Conservation (phyloP, 352 stramenopile genomes). For the Hyphochytrium catenoides region DNA sequence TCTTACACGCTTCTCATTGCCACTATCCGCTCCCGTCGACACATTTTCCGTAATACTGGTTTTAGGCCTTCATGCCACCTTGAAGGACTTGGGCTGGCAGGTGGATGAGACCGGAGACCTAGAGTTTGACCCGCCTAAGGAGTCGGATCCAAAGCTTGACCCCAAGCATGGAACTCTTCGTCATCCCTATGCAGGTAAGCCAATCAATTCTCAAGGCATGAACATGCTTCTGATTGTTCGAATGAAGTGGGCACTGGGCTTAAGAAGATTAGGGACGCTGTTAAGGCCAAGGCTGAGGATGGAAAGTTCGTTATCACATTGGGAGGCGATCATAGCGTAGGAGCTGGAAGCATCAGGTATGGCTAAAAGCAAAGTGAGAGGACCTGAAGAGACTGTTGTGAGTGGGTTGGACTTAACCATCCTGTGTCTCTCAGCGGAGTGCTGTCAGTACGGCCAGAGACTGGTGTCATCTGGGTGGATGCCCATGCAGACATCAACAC, state of each 20-base stretch:
- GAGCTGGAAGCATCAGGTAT: no score
- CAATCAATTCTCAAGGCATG: not conserved
- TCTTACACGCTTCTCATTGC: no score
- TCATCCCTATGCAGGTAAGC: conserved; percentile 33
- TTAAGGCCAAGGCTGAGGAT: conserved; percentile 57
- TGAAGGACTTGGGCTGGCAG: conserved; percentile 50
- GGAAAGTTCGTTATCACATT: conserved; percentile 83
- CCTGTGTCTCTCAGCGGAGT: conserved; percentile 75
- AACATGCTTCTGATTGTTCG: not conserved
- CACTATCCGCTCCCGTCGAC: not conserved
- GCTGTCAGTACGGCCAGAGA: conserved; percentile 65
- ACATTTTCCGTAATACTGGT: not conserved
- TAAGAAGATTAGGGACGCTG: conserved; percentile 41
- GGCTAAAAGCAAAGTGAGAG: no score
- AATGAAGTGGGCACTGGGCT: conserved; percentile 56
- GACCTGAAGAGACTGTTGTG: no score
- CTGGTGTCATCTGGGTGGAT: conserved; percentile 91
- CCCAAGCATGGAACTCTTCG: conserved; percentile 34
- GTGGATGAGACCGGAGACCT: conserved; percentile 61
- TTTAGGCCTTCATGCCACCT: conserved; percentile 34
- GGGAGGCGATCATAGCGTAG: conserved; percentile 88
- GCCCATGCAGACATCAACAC: conserved; percentile 95
- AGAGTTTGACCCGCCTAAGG: conserved; percentile 21
- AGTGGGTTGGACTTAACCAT: no score
- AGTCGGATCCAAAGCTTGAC: conserved; percentile 32